Evolutionary conservation across 176 grass and related monocot genomes (phyloP).

Genomic region (Musa beccarii): DNA sequence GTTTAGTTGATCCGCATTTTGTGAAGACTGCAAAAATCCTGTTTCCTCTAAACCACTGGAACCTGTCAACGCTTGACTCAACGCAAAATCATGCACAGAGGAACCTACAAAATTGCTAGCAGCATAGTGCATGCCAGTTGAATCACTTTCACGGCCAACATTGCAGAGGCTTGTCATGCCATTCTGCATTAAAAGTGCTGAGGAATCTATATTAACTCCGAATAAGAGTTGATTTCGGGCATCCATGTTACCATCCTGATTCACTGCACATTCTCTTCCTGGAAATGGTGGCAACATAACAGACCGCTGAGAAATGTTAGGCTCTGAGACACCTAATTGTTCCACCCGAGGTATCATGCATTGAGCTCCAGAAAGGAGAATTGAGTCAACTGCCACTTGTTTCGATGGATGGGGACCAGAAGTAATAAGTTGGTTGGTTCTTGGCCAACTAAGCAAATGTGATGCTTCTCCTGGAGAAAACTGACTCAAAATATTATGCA

Average conservation of each 20-base stretch:
- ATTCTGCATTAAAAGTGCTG: conserved; percentile 57
- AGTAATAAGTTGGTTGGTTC: conserved; percentile 38
- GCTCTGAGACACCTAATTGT: conserved; percentile 42
- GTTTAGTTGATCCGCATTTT: conserved; percentile 53
- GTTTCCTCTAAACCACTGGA: conserved; percentile 59
- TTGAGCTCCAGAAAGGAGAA: conserved; percentile 39
- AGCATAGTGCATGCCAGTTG: conserved; percentile 46
- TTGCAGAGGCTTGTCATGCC: conserved; percentile 50
- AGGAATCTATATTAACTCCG: conserved; percentile 62
- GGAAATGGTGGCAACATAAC: conserved; percentile 46
- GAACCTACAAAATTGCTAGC: conserved; percentile 65
- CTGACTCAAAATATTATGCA: conserved; percentile 46
- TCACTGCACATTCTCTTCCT: conserved; percentile 54
- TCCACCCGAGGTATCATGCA: conserved; percentile 33
- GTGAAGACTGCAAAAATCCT: conserved; percentile 49
- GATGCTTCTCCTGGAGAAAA: conserved; percentile 52
- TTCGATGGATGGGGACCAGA: conserved; percentile 57
- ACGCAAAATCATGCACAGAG: conserved; percentile 48
- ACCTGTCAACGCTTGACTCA: conserved; percentile 51
- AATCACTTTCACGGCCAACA: conserved; percentile 38
- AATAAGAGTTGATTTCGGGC: conserved; percentile 72
- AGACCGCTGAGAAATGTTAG: conserved; percentile 45
- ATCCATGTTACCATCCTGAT: conserved; percentile 51
- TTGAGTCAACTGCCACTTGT: conserved; percentile 56
- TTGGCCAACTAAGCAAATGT: conserved; percentile 49